These are phyloP conservation scores for Ilex asprella DNA, from an alignment of 257 asterid genomes.

Conservation along the genomic window DNA sequence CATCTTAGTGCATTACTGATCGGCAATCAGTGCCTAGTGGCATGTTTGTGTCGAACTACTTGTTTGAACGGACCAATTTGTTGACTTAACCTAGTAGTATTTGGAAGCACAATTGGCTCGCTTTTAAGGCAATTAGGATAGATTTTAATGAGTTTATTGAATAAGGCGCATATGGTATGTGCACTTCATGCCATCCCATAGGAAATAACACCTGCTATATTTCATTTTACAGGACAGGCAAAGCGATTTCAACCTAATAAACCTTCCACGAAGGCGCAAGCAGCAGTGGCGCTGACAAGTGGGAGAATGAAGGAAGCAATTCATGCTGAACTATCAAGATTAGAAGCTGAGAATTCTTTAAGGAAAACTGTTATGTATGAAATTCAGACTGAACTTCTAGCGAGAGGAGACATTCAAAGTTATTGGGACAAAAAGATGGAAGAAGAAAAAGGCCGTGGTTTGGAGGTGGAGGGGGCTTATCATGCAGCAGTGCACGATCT, in stretches of 20 bases:
- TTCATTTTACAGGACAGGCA: slow-evolving; percentile 61
- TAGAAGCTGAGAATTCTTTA: slow-evolving; percentile 47
- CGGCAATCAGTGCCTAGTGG: too few species aligned
- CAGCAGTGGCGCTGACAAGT: slow-evolving; percentile 70
- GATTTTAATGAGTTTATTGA: too few species aligned
- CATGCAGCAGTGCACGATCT: slow-evolving; percentile 31
- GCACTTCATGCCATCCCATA: too few species aligned
- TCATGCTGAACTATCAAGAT: slow-evolving; percentile 46
- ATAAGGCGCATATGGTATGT: too few species aligned
- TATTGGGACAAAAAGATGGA: slow-evolving; percentile 61
- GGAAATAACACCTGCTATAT: background rate
- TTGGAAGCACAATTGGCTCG: too few species aligned
- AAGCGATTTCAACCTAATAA: slow-evolving; percentile 76
- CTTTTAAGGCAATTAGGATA: too few species aligned
- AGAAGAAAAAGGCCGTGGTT: slow-evolving; percentile 50
- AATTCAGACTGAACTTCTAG: slow-evolving; percentile 52
- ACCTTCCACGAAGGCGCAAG: slow-evolving; percentile 94
- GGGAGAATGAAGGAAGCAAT: slow-evolving; percentile 56
- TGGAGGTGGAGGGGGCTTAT: slow-evolving; percentile 46
- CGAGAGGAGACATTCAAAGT: slow-evolving; percentile 58
- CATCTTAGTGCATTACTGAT: too few species aligned
- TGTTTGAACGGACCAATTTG: too few species aligned
- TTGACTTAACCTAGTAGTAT: too few species aligned
- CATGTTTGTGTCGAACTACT: too few species aligned
- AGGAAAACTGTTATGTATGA: slow-evolving; percentile 51